Evolutionary conservation across 495 filamentous ascomycete species (phyloP), one percentile per base, ranked within the genome.

Genomic region (Amorphotheca resinae): DNA sequence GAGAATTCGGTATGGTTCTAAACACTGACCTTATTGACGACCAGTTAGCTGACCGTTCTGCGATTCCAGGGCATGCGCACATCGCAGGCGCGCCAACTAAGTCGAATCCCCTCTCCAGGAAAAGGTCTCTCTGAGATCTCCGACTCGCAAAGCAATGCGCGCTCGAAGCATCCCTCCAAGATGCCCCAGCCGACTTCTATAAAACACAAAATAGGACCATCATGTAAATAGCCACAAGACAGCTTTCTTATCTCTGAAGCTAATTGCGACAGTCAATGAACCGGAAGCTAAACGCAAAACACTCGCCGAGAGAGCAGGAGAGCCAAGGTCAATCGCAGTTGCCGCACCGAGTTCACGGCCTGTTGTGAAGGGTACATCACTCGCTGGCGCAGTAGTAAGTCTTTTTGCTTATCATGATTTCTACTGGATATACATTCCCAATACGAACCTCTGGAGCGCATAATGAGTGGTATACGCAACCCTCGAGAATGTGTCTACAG

Each of bases 121-220:
- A 62, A 58, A 38, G 48, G 55, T 8, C 54, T 81, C 4, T 55
- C 53, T 34, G 77, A 82, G 46, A 71, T 79, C 58, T 73, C 74
- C 42, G 68, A 76, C 3, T 82, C 83, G 3, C 68, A 77, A 42
- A 76, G 65, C 48, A 91, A 91, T 63, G 65, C 75, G 45, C 77
- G 83, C 46, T 70, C 74, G 11, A 67, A 69, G 9, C 41, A 33
- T 2, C 58, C 59, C 20, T 58, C 67, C 22, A 61, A 68, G 44
- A 64, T 67, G 28, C 73, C 78, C 20, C 70, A 68, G 20, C 55
- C 63, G 16, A 38, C 45, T 7, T 42, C 37, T 17, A 20, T 60
- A 18, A 69, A 69, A 49, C 65, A 67, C 43, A 60, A 54, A 49
- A 9, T 50, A 40, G 20, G 51, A 46, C 9, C 20, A 25, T 35